These are phyloP conservation scores for Leishmania tarentolae DNA, from an alignment of 208 protist species.

Conservation along the genomic window DNA sequence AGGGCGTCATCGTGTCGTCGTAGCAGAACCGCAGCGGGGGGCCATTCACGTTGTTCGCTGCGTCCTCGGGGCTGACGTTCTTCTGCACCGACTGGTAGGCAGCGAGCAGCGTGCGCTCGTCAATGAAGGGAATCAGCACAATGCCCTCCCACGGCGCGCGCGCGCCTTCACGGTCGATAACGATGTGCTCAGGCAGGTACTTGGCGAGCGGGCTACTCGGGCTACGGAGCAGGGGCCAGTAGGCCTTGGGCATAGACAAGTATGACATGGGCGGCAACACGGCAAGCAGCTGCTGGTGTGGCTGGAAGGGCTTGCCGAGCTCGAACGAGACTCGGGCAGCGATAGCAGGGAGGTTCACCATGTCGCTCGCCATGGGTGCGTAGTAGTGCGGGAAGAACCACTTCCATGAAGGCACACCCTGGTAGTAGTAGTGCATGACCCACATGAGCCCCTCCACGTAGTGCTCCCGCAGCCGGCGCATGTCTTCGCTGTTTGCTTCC, in stretches of 20 bases:
- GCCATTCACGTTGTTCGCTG: slow-evolving; percentile 66
- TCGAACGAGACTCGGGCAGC: slow-evolving; percentile 64
- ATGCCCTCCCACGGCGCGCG: slow-evolving; percentile 91
- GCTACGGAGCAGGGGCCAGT: slow-evolving; percentile 83
- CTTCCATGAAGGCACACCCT: slow-evolving; percentile 89
- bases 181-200: slow-evolving; percentile 84
- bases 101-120: slow-evolving; percentile 71
- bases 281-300: slow-evolving; percentile 97
- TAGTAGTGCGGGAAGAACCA: slow-evolving; percentile 95
- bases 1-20: slow-evolving; percentile 54
- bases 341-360: slow-evolving; percentile 77
- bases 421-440: slow-evolving; percentile 91
- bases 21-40: slow-evolving; percentile 65
- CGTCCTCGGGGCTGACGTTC: slow-evolving; percentile 70
- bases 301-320: slow-evolving; percentile 80
- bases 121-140: slow-evolving; percentile 92
- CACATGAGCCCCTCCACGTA: slow-evolving; percentile 91
- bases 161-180: slow-evolving; percentile 89
- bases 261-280: slow-evolving; percentile 97
- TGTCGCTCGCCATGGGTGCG: slow-evolving; percentile 90
- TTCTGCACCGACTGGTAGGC: slow-evolving; percentile 80
- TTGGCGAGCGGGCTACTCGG: slow-evolving; percentile 72
- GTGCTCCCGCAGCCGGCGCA: slow-evolving; percentile 69
- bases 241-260: slow-evolving; percentile 85
- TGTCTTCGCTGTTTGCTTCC: slow-evolving; percentile 62